Conservation (phyloP, 2,329 filamentous ascomycete species). For the Cytospora piceae region DNA sequence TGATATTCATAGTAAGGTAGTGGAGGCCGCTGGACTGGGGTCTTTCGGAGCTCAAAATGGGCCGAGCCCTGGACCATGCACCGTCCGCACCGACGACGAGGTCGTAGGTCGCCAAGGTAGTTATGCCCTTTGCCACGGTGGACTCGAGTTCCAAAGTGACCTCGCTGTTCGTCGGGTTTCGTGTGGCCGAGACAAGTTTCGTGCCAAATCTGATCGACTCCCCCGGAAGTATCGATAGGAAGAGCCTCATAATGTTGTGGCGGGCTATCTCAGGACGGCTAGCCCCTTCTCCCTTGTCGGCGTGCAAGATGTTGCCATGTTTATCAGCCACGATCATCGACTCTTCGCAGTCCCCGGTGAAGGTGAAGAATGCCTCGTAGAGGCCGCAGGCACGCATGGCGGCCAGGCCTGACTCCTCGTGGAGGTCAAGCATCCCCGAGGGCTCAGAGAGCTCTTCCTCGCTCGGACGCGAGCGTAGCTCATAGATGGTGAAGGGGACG, state of each 20-base stretch:
- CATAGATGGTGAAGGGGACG: slow-evolving; percentile 43
- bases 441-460: slow-evolving; percentile 35
- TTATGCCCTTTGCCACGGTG: slow-evolving; percentile 32
- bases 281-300: slow-evolving; percentile 31
- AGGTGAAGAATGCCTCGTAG: slow-evolving; percentile 46
- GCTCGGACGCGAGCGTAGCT: slow-evolving; percentile 39
- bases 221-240: slow-evolving; percentile 38
- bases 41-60: slow-evolving; percentile 40
- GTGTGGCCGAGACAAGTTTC: slow-evolving; percentile 38
- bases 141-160: slow-evolving; percentile 28
- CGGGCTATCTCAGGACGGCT: slow-evolving; percentile 46
- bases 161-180: slow-evolving; percentile 1
- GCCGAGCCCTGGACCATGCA: slow-evolving; percentile 45
- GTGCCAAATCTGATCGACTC: slow-evolving; percentile 44
- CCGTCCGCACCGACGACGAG: slow-evolving; percentile 47
- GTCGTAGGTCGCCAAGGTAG: slow-evolving; percentile 38
- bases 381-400: slow-evolving; percentile 51
- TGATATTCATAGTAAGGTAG: slow-evolving; percentile 42
- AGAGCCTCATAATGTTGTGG: slow-evolving; percentile 40
- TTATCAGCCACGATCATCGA: slow-evolving; percentile 42
- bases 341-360: slow-evolving; percentile 49
- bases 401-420: slow-evolving; percentile 48
- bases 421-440: slow-evolving; percentile 54
- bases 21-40: slow-evolving; percentile 47
- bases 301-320: slow-evolving; percentile 35